Percentiles rank a stretch among this genome's conserved stretches.
Conservation (phyloP, 305 asterid species). For the Solanum aculeatissimum region DNA sequence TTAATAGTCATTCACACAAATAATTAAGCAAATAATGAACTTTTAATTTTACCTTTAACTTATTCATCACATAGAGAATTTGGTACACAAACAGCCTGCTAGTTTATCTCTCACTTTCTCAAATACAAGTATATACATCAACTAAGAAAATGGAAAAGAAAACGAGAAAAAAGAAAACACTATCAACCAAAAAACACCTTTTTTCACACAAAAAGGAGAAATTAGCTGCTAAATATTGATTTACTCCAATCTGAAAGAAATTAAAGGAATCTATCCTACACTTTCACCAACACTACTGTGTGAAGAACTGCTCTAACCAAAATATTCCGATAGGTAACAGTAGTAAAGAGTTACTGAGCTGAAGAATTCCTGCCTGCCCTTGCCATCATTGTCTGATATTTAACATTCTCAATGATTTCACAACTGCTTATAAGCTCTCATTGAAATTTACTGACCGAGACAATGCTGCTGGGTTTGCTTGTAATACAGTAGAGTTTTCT, state of each 20-base stretch:
- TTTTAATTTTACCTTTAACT: conserved; percentile 20
- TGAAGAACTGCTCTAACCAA: background rate
- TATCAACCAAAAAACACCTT: background rate
- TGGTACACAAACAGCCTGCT: conserved; percentile 13
- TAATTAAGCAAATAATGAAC: background rate
- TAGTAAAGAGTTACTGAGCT: background rate
- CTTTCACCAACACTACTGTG: background rate
- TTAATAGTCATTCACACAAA: background rate
- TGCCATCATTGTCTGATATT: background rate
- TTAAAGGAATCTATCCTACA: background rate
- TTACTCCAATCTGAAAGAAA: background rate
- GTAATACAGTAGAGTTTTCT: conserved; percentile 55
- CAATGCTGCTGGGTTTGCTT: conserved; percentile 87
- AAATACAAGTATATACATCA: conserved; percentile 29
- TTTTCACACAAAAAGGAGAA: background rate
- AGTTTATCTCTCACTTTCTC: conserved; percentile 16
- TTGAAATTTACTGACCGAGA: conserved; percentile 70
- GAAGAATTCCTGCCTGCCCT: background rate
- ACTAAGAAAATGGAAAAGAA: background rate
- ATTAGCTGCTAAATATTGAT: background rate
- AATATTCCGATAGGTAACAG: background rate
- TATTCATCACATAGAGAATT: conserved; percentile 16
- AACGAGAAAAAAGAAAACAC: conserved; percentile 4
- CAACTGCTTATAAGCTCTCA: conserved; percentile 40
- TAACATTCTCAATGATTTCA: background rate